Evolutionary conservation across 495 filamentous ascomycete species (phyloP).

Genomic region (Penicillium diatomitis): DNA sequence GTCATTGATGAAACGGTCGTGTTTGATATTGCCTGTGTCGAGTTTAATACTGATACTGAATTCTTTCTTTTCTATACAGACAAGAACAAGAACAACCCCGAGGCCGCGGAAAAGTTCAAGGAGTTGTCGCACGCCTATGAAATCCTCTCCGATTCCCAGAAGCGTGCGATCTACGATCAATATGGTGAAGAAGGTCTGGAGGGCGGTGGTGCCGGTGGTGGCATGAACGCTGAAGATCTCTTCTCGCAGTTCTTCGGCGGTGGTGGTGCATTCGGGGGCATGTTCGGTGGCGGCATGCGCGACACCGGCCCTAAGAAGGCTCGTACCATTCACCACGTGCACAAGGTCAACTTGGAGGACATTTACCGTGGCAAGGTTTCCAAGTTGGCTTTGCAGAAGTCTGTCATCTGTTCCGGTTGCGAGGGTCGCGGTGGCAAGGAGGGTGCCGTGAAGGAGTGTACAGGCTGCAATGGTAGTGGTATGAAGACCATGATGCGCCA

Average conservation of each 20-base stretch:
- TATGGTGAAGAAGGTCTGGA: conserved; percentile 96
- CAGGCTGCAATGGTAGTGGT: conserved; percentile 82
- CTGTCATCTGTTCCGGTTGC: conserved; percentile 91
- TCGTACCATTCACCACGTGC: conserved; percentile 90
- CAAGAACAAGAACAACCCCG: conserved; percentile 91
- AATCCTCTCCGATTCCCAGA: conserved; percentile 81
- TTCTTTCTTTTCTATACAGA: conserved; percentile 43
- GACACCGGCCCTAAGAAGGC: conserved; percentile 86
- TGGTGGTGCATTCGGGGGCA: conserved; percentile 69
- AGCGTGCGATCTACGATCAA: conserved; percentile 87
- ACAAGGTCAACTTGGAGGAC: conserved; percentile 96
- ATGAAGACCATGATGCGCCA: conserved; percentile 99
- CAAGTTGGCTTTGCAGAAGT: conserved; percentile 94
- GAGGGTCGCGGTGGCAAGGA: conserved; percentile 96
- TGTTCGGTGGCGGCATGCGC: conserved; percentile 77
- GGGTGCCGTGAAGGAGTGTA: conserved; percentile 85
- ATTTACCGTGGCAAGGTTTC: conserved; percentile 97
- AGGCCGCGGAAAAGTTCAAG: conserved; percentile 95
- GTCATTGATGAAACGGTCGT: too few species aligned
- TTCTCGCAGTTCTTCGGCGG: conserved; percentile 98
- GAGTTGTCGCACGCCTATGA: conserved; percentile 94
- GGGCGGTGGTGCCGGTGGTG: conserved; percentile 68
- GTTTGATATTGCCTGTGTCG: too few species aligned
- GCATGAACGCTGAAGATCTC: conserved; percentile 94
- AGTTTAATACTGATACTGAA: neutral